These are phyloP conservation scores for Senna siamea DNA, from an alignment of 306 rosid species.

Conservation along the genomic window DNA sequence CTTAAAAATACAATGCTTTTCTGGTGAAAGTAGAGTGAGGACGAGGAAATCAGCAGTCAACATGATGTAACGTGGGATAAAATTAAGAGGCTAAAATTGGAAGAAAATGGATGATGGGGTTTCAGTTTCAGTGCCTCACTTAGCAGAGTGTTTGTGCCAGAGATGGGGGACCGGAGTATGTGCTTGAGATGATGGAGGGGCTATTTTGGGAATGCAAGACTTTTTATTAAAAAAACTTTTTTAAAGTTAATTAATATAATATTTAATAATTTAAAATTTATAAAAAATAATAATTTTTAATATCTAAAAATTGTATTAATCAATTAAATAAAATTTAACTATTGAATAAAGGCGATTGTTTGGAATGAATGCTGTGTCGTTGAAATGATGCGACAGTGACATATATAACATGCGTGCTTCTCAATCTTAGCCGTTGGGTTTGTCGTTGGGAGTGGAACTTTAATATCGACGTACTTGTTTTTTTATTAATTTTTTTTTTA, in stretches of 20 bases:
- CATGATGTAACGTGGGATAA: background rate
- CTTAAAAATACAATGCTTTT: background rate
- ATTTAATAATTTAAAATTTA: too few species aligned
- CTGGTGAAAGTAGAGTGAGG: background rate
- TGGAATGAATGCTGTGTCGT: slow-evolving; percentile 26
- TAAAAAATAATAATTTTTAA: too few species aligned
- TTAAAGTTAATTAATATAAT: too few species aligned
- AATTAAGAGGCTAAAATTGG: background rate
- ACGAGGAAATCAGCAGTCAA: background rate
- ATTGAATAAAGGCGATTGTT: slow-evolving; percentile 27
- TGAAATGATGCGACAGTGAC: background rate
- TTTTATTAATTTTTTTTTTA: too few species aligned
- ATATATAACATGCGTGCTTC: slow-evolving; percentile 16
- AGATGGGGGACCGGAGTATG: background rate
- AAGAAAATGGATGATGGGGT: background rate
- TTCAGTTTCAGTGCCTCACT: background rate
- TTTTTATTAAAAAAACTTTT: too few species aligned
- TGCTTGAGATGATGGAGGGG: background rate
- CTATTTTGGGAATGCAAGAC: background rate
- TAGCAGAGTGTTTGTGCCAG: background rate
- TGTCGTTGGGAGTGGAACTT: background rate
- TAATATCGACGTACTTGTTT: too few species aligned
- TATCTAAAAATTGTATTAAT: too few species aligned
- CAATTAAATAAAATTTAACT: too few species aligned
- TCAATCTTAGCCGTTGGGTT: slow-evolving; percentile 35